Evolutionary conservation across 2,329 filamentous ascomycete genomes (phyloP).

Genomic region (Chrysoporthe cubensis): DNA sequence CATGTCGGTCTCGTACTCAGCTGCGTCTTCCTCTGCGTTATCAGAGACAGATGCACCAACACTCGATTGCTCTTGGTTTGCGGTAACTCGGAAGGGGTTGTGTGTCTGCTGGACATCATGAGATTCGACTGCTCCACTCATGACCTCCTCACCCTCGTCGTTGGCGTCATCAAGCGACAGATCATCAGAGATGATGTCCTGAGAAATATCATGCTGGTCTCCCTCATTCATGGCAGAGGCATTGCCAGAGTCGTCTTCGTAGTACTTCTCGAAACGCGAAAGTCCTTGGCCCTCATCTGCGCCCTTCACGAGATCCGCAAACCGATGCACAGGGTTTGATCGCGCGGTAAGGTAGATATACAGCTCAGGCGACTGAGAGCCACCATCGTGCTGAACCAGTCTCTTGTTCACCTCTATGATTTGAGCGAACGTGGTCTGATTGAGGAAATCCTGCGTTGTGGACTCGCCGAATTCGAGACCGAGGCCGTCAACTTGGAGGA

Average conservation of each 20-base stretch:
- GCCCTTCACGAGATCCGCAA: slow-evolving; percentile 22
- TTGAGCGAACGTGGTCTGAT: slow-evolving; percentile 24
- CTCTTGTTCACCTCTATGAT: slow-evolving; percentile 25
- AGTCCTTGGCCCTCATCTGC: slow-evolving; percentile 24
- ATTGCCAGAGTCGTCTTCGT: slow-evolving; percentile 20
- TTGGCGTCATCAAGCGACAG: slow-evolving; percentile 7
- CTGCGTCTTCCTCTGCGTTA: neutral
- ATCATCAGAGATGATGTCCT: slow-evolving; percentile 15
- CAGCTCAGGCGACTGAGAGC: slow-evolving; percentile 21
- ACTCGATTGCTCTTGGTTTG: slow-evolving; percentile 17
- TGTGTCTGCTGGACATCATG: slow-evolving; percentile 12
- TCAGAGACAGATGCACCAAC: neutral
- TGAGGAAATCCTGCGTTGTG: slow-evolving; percentile 27
- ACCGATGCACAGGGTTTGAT: slow-evolving; percentile 23
- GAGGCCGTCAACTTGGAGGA: slow-evolving; percentile 56
- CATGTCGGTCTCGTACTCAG: neutral
- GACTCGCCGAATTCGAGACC: slow-evolving; percentile 55
- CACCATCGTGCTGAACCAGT: slow-evolving; percentile 24
- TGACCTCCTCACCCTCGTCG: slow-evolving; percentile 4
- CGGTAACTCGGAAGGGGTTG: slow-evolving; percentile 19
- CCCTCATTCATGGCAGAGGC: slow-evolving; percentile 24
- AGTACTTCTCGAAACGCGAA: slow-evolving; percentile 24
- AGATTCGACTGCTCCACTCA: neutral
- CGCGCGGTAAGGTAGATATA: slow-evolving; percentile 25
- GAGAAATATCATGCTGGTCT: slow-evolving; percentile 17